A percentile compares a stretch with the other conserved stretches of the same genome.
Evolutionary conservation across 345 rosid species (phyloP).

Genomic region (Trapa bicornis): DNA sequence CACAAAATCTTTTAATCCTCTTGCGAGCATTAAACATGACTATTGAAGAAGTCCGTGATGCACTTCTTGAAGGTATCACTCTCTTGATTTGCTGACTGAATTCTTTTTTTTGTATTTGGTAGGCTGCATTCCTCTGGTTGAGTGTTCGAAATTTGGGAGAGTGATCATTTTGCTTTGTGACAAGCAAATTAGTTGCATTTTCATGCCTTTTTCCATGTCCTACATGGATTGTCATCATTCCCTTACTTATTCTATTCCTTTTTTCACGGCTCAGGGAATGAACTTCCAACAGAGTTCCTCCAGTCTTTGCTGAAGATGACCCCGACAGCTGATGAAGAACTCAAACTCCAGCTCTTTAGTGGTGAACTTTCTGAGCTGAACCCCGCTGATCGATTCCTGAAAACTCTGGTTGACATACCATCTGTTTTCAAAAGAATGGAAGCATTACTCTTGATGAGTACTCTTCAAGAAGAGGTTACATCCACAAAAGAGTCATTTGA

Average conservation of each 20-base stretch:
- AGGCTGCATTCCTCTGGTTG: neutral
- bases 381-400: conserved; percentile 83
- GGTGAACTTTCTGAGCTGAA: conserved; percentile 78
- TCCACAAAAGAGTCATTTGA: conserved; percentile 54
- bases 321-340: conserved; percentile 88
- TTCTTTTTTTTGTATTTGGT: neutral
- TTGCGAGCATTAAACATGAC: conserved; percentile 81
- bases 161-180: neutral
- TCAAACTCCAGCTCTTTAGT: conserved; percentile 72
- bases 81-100: conserved; percentile 3
- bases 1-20: conserved; percentile 84
- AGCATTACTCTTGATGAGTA: conserved; percentile 74
- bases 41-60: conserved; percentile 87
- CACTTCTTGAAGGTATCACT: conserved; percentile 69
- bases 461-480: conserved; percentile 68
- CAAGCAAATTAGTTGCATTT: conserved; percentile 2
- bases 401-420: conserved; percentile 71
- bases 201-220: neutral
- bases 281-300: conserved; percentile 78
- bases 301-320: conserved; percentile 83
- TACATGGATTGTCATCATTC: neutral
- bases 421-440: conserved; percentile 78
- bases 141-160: neutral
- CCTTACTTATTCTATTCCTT: conserved; percentile 13
- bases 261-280: conserved; percentile 49